These are phyloP conservation scores for Polyplosphaeria fusca DNA, from an alignment of 495 filamentous ascomycete species.

Conservation along the genomic window DNA sequence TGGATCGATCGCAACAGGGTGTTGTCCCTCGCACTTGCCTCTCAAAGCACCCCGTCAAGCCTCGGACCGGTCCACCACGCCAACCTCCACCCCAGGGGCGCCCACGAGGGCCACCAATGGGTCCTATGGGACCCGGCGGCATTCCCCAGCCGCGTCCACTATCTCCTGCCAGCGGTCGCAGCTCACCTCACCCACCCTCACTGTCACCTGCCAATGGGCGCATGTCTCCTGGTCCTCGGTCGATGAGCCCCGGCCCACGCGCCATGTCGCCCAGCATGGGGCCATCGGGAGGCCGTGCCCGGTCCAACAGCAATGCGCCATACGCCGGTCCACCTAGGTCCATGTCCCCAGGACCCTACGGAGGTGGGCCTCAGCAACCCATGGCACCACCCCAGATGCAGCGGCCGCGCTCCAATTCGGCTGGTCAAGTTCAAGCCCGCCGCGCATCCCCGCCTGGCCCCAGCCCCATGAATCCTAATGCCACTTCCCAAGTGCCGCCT, in stretches of 20 bases:
- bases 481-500: constrained; percentile 25
- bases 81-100: constrained; percentile 41
- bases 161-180: constrained; percentile 31
- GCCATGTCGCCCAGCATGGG: background rate
- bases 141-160: constrained; percentile 34
- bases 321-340: constrained; percentile 46
- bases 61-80: constrained; percentile 55
- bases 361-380: constrained; percentile 21
- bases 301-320: constrained; percentile 36
- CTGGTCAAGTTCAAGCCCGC: constrained; percentile 46
- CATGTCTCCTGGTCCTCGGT: constrained; percentile 41
- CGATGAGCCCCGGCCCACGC: constrained; percentile 25
- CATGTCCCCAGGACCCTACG: constrained; percentile 42
- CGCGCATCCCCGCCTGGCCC: constrained; percentile 54
- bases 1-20: constrained; percentile 88
- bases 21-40: constrained; percentile 92
- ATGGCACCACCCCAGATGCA: constrained; percentile 38
- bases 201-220: constrained; percentile 45
- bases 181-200: constrained; percentile 40
- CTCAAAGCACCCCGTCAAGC: constrained; percentile 87
- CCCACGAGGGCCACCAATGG: constrained; percentile 41
- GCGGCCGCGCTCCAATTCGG: constrained; percentile 39
- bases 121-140: constrained; percentile 23
- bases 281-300: constrained; percentile 29
- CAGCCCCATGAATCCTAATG: constrained; percentile 59